Base-by-base conservation (phyloP, 352 stramenopile genomes). In the Phytophthora pinifolia region DNA sequence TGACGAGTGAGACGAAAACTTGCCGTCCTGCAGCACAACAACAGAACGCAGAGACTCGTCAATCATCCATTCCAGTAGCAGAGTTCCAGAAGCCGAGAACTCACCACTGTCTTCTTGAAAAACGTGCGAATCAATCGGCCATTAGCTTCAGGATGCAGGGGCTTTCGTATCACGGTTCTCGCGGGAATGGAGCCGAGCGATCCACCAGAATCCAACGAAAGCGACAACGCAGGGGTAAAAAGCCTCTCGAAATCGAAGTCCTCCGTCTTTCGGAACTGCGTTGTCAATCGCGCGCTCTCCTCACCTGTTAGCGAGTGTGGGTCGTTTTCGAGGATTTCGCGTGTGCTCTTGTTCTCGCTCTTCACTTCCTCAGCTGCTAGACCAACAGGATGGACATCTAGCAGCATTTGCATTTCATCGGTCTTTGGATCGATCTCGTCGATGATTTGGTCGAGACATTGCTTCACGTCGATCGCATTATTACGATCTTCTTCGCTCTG, bases 241-340 rank as follows among this genome's bases (percentile, higher is more conserved):
- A 89, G 54, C 27, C 49, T 50, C 31, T 76, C 59, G 31, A 87
- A 89, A 45, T 81, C 67, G 25, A 87, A 86, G 17, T 37, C 44
- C 15, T 73, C 54, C 58, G 85, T 74, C n/a, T 64, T 57, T 41
- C 68, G 63, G 41, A 65, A 68, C 34, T 70, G 50, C 3, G 49
- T 47, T 35, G 58, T 70, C 45, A 70, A 15, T 32, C 55, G 48
- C 46, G 15, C 38, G 22, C 29, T 47, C n/a, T 58, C 38, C 13
- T 59, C 48, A 8, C 30, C 13, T 30, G 56, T 55, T 20, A 70
- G 29, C 18, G 31, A 30, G 9, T 46, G 20, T 20, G 6, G 6
- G 13, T 27, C 35, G 0, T 34, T 35, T 9, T 35, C 31, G 1
- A 20, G 6, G 8, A 30, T 3, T 22, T 8, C 13, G 20, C 12